These are phyloP conservation scores for Gaultheria prostrata DNA, from an alignment of 148 eudicot genomes.

Conservation along the genomic window DNA sequence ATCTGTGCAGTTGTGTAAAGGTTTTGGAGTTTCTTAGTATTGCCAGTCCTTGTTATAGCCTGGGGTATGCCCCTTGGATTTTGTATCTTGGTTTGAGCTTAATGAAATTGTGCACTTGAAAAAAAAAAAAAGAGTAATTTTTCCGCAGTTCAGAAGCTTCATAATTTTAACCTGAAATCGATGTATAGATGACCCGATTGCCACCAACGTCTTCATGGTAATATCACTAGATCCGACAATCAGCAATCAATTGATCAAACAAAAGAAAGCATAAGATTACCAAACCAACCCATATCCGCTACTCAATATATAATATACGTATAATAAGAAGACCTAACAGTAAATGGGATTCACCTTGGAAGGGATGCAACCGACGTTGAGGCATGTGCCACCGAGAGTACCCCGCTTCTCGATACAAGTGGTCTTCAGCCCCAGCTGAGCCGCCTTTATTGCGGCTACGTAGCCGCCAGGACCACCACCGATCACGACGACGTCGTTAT, in stretches of 20 bases:
- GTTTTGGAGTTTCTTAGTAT: no score
- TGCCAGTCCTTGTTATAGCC: no score
- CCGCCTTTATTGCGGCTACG: conserved; percentile 95
- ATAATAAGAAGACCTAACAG: background rate
- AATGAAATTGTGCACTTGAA: no score
- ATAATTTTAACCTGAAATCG: background rate
- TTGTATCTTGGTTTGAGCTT: no score
- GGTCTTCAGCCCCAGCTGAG: conserved; percentile 86
- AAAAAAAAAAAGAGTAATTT: no score
- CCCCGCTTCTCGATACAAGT: conserved; percentile 97
- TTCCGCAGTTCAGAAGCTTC: background rate
- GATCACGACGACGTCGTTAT: conserved; percentile 82
- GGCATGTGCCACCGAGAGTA: conserved; percentile 88
- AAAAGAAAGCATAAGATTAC: background rate
- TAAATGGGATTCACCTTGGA: conserved; percentile 56
- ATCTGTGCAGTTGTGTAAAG: no score
- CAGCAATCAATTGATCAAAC: background rate
- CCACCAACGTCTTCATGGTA: background rate
- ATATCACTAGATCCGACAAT: background rate
- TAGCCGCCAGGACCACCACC: conserved; percentile 98
- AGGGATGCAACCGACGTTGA: conserved; percentile 94
- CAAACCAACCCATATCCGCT: background rate
- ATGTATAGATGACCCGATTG: no score
- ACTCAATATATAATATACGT: background rate
- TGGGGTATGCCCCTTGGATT: no score